Conservation (phyloP, 768 basidiomycete species). For the Tulasnella sp. region DNA sequence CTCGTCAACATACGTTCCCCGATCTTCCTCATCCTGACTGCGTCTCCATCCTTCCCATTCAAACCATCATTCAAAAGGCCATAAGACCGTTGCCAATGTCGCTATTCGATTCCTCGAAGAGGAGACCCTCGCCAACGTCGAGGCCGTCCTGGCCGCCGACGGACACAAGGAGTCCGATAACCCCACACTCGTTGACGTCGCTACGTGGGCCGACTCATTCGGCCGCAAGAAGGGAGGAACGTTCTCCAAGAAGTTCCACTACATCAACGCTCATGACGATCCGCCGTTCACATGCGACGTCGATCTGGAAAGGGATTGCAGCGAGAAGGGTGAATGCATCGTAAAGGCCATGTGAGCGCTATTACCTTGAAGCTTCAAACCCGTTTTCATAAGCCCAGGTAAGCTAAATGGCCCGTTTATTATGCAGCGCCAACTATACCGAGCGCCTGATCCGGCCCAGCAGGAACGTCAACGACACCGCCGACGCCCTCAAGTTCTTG, state of each 20-base stretch:
- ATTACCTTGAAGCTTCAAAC: background rate
- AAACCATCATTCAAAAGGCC: background rate
- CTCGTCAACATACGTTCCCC: too few species aligned
- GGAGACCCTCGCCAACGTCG: background rate
- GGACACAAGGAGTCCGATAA: background rate
- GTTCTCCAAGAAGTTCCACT: background rate
- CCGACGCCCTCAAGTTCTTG: constrained; percentile 29
- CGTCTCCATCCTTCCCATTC: background rate
- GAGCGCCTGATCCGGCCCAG: background rate
- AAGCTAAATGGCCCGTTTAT: too few species aligned
- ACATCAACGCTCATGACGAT: constrained; percentile 26
- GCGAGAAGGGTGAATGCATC: background rate
- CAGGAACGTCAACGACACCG: background rate
- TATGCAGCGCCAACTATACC: constrained; percentile 3
- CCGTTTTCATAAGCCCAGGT: too few species aligned
- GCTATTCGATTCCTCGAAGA: background rate
- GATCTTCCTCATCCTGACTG: too few species aligned
- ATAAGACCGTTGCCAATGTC: constrained; percentile 21
- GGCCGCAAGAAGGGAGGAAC: background rate
- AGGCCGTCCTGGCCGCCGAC: constrained; percentile 18
- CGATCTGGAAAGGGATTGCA: constrained; percentile 14
- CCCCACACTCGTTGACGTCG: constrained; percentile 3
- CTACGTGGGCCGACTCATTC: constrained; percentile 18
- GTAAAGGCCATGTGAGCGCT: constrained; percentile 20
- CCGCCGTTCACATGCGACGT: constrained; percentile 22